Percentiles rank a stretch among this genome's conserved stretches.
These are phyloP conservation scores for Tolypocladium ovalisporum DNA, from an alignment of 2,329 filamentous ascomycete species.

Conservation along the genomic window DNA sequence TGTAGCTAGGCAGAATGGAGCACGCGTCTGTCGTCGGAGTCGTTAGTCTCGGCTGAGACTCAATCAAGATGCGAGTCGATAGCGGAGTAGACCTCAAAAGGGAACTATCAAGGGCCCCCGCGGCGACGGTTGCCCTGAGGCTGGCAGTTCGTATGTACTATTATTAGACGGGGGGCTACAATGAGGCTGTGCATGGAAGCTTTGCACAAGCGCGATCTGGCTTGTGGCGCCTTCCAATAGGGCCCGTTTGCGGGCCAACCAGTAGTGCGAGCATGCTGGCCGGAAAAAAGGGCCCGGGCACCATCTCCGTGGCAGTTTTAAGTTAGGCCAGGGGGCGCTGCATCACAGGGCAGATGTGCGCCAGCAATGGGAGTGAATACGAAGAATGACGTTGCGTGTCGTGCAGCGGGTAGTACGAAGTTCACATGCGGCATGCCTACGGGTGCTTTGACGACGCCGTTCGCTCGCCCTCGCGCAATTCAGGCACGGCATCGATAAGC, in stretches of 20 bases:
- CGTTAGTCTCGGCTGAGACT: neutral
- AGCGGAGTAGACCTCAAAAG: neutral
- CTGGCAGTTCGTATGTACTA: neutral
- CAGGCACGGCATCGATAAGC: neutral
- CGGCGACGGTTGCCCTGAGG: neutral
- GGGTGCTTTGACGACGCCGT: neutral
- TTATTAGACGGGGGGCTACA: neutral
- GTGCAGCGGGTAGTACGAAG: neutral
- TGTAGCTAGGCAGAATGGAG: neutral
- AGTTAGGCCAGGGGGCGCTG: neutral
- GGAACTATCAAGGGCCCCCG: neutral
- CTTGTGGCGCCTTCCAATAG: neutral
- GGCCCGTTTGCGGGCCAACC: neutral
- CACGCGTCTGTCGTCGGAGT: neutral
- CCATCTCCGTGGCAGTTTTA: neutral
- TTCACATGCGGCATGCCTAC: neutral
- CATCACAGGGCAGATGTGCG: neutral
- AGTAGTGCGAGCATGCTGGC: neutral
- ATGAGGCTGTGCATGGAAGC: neutral
- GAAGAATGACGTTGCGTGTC: constrained; percentile 1
- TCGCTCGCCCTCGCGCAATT: neutral
- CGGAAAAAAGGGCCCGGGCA: neutral
- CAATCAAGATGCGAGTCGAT: neutral
- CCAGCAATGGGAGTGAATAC: neutral
- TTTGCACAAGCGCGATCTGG: neutral